phyloP scores from a whole-genome alignment of 176 grass and related monocot species.

The Rhynchospora breviuscula region DNA sequence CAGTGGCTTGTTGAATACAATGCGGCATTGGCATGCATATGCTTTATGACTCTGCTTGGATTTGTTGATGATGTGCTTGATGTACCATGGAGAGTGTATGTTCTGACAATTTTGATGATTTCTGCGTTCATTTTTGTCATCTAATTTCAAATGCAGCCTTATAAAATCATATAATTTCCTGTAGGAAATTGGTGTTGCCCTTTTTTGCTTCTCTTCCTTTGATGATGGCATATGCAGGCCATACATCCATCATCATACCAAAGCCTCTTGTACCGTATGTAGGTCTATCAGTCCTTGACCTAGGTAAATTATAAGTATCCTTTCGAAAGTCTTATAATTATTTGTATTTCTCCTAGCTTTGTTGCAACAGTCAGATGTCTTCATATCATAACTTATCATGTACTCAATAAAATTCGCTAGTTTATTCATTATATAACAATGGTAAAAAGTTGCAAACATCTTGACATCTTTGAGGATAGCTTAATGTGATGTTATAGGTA shows the following conservation, averaged over 20 bases:
- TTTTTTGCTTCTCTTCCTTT: slow-evolving; percentile 85
- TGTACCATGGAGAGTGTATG: slow-evolving; percentile 99
- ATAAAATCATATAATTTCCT: slow-evolving; percentile 11
- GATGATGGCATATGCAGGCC: slow-evolving; percentile 98
- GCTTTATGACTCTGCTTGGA: slow-evolving; percentile 99
- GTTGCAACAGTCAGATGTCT: background rate
- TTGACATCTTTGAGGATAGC: background rate
- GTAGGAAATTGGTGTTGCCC: slow-evolving; percentile 81
- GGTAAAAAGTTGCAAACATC: background rate
- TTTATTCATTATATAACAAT: background rate
- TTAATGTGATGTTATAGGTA: background rate
- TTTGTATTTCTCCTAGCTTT: background rate
- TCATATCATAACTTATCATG: background rate
- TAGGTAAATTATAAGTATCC: slow-evolving; percentile 42
- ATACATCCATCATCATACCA: slow-evolving; percentile 86
- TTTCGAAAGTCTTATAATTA: background rate
- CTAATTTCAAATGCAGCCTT: background rate
- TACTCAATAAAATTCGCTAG: background rate
- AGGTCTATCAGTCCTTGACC: slow-evolving; percentile 74
- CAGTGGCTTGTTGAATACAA: slow-evolving; percentile 99
- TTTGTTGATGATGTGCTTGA: slow-evolving; percentile 99
- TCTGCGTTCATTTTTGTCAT: background rate
- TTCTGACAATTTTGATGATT: slow-evolving; percentile 23
- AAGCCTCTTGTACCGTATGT: slow-evolving; percentile 81
- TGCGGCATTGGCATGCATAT: slow-evolving; percentile 86